A percentile compares a stretch with the other conserved stretches of the same genome.
Evolutionary conservation across 139 green algal species (phyloP).

Genomic region (Deuterostichococcus epilithicus): DNA sequence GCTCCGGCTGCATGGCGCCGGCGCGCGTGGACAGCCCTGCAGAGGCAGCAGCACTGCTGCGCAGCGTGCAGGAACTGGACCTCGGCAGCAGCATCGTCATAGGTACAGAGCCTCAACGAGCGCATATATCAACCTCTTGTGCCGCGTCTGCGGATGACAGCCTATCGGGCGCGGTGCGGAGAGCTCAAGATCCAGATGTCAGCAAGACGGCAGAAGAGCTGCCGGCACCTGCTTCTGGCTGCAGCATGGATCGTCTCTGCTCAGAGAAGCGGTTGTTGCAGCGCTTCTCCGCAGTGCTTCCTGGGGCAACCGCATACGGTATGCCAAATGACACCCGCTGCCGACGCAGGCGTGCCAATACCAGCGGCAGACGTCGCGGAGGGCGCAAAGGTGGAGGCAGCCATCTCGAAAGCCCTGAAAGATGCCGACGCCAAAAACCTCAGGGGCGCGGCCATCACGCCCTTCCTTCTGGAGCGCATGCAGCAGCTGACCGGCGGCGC

Average conservation of each 20-base stretch:
- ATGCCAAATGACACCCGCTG: no score
- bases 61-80: constrained; percentile 27
- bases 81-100: constrained; percentile 66
- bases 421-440: constrained; percentile 62
- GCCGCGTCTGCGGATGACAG: no score
- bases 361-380: constrained; percentile 60
- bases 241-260: background rate
- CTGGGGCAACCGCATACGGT: constrained; percentile 18
- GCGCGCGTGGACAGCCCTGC: constrained; percentile 48
- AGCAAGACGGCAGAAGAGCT: no score
- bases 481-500: constrained; percentile 69
- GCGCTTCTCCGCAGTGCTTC: background rate
- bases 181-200: no score
- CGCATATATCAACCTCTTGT: no score
- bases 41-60: constrained; percentile 63
- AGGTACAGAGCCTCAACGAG: no score
- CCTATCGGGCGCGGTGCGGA: no score
- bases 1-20: constrained; percentile 64
- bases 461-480: constrained; percentile 87
- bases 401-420: constrained; percentile 63
- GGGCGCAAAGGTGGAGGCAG: constrained; percentile 56
- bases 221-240: constrained; percentile 5
- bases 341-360: constrained; percentile 69
- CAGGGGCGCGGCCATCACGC: constrained; percentile 78
- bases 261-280: no score